These are phyloP conservation scores for Podospora pseudocomata DNA, from an alignment of 495 filamentous ascomycete species.

Conservation along the genomic window DNA sequence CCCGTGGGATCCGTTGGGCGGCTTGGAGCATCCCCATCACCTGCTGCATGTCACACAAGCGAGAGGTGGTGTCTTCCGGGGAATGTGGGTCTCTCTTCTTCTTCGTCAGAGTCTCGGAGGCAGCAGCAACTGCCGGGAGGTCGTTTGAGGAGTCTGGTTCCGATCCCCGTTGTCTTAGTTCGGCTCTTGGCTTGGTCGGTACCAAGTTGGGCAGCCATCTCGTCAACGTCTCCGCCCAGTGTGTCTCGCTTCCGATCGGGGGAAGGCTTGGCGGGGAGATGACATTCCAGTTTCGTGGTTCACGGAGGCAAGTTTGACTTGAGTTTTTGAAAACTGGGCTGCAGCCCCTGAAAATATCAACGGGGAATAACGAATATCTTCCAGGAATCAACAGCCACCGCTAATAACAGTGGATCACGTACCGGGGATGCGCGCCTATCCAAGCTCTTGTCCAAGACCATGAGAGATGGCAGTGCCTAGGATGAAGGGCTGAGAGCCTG, in stretches of 20 bases:
- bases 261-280: not conserved
- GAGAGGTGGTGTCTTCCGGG: not conserved
- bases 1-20: not conserved
- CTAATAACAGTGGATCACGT: not conserved
- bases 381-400: not conserved
- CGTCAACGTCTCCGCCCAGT: not conserved
- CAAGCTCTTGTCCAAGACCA: not conserved
- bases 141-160: not conserved
- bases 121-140: not conserved
- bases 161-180: not conserved
- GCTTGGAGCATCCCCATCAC: not conserved
- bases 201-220: not conserved
- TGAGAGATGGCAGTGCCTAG: not conserved
- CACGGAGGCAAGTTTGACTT: not conserved
- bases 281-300: not conserved
- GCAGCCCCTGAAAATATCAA: not conserved
- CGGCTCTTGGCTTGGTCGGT: not conserved
- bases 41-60: not conserved
- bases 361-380: not conserved
- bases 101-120: not conserved
- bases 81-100: not conserved
- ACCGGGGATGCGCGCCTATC: not conserved
- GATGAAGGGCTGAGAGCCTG: not conserved
- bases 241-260: not conserved
- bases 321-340: not conserved